phyloP scores from a whole-genome alignment of 495 filamentous ascomycete species.

The Aspergillus indologenus region DNA sequence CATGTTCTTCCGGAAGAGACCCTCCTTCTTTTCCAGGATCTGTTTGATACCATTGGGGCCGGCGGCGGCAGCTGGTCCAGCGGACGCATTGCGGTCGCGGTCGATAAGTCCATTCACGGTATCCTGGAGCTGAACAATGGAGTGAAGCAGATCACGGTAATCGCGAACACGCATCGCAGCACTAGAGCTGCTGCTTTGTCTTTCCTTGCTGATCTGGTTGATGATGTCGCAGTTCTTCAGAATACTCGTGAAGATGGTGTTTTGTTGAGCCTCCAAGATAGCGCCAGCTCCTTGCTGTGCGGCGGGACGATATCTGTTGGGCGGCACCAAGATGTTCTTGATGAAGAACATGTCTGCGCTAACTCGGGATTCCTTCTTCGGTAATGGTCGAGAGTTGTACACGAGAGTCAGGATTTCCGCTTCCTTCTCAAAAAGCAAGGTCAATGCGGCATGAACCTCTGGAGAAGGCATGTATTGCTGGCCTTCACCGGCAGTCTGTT shows the following conservation, averaged over 20 bases:
- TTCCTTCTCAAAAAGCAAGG: constrained; percentile 82
- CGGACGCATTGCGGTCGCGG: constrained; percentile 73
- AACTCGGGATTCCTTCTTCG: constrained; percentile 50
- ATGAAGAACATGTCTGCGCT: constrained; percentile 92
- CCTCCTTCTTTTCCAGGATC: constrained; percentile 97
- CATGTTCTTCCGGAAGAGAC: constrained; percentile 98
- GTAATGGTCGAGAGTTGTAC: constrained; percentile 67
- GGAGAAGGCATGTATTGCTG: constrained; percentile 70
- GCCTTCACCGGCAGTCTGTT: constrained; percentile 31
- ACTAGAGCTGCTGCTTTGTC: constrained; percentile 49
- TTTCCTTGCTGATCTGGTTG: constrained; percentile 70
- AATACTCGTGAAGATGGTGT: constrained; percentile 77
- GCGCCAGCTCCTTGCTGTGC: constrained; percentile 72
- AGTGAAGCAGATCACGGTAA: constrained; percentile 62
- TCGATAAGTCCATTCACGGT: constrained; percentile 89
- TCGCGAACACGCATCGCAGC: constrained; percentile 43
- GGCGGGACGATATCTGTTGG: constrained; percentile 89
- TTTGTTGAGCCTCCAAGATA: constrained; percentile 81
- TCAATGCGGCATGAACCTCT: constrained; percentile 73
- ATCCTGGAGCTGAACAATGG: constrained; percentile 81
- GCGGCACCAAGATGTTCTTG: constrained; percentile 77
- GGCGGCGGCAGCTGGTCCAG: constrained; percentile 56
- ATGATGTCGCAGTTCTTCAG: constrained; percentile 67
- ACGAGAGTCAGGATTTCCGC: constrained; percentile 74
- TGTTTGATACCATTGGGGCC: constrained; percentile 81